A percentile compares a stretch with the other conserved stretches of the same genome.
phyloP scores from a whole-genome alignment of 345 rosid genomes.

The Aurinia saxatilis region DNA sequence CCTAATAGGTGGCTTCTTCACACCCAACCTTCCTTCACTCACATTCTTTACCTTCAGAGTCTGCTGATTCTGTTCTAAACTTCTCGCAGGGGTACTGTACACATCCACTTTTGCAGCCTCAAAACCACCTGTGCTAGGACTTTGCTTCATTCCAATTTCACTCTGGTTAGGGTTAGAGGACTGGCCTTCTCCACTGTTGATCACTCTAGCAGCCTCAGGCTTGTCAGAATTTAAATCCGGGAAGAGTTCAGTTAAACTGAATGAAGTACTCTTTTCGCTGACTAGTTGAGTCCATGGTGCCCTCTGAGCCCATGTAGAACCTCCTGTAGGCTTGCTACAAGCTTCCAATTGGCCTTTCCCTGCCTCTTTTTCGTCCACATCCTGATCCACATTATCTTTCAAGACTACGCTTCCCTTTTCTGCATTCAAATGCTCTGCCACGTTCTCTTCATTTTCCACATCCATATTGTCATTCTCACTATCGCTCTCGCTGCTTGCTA shows the following conservation, averaged over 20 bases:
- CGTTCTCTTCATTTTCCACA: slow-evolving; percentile 7
- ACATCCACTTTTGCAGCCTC: neutral
- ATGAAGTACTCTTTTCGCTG: slow-evolving; percentile 35
- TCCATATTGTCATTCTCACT: slow-evolving; percentile 6
- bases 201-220: slow-evolving; percentile 8
- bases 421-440: slow-evolving; percentile 4
- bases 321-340: slow-evolving; percentile 42
- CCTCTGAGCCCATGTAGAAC: slow-evolving; percentile 69
- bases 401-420: slow-evolving; percentile 5
- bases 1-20: neutral
- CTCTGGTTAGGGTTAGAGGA: slow-evolving; percentile 10
- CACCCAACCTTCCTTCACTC: slow-evolving; percentile 20
- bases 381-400: slow-evolving; percentile 18
- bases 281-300: slow-evolving; percentile 86
- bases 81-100: slow-evolving; percentile 4
- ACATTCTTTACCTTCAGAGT: neutral
- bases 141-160: slow-evolving; percentile 9
- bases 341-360: slow-evolving; percentile 8
- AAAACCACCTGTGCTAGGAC: neutral
- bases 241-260: slow-evolving; percentile 61
- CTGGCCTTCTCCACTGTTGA: slow-evolving; percentile 3
- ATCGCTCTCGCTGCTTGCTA: slow-evolving; percentile 10
- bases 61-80: slow-evolving; percentile 15
- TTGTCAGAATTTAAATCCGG: slow-evolving; percentile 32
- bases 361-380: slow-evolving; percentile 6